Base-by-base conservation (phyloP, 257 asterid genomes). In the Plantago elongata region DNA sequence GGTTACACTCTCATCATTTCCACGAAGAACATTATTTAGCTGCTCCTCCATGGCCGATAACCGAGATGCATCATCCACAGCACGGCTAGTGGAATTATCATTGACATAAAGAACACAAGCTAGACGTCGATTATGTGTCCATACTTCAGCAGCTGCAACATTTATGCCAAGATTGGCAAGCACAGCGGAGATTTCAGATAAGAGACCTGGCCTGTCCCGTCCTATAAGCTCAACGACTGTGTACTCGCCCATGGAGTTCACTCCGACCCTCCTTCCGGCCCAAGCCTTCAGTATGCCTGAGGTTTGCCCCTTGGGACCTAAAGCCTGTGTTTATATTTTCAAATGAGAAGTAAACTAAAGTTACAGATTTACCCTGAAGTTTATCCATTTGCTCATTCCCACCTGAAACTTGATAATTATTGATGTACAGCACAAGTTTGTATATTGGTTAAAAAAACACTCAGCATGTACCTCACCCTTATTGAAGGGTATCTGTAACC, bases 51-150 rank as follows among this genome's bases (percentile, higher is more conserved):
- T 70, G 38, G 75, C 70, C 13, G 90, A 77, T 61, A 88, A 73
- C 44, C 86, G 87, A 1, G 90, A 67, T n/a, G 82, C 80, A 51
- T 84, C 96, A 63, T 84, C 84, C 56, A 75, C 84, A 9, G 84
- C 81, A 45, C 73, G 72, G 57, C 72, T 77, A n/a, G 94, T 73
- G 5, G 75, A 65, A 55, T 84, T 78, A 60, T 88, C 86, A 44
- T 81, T 89, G 45, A 92, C 87, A 30, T 89, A 89, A 56, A 92
- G 94, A 49, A 92, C 83, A 42, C 99, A 92, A n/a, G 99, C 99
- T 54, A 78, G 75, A 34, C 97, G 88, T 38, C 84, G 77, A 67
- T 89, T 92, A 64, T 92, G 97, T 8, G 99, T 92, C 99, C 99
- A 92, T 27, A 84, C 96, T 71, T 92, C 97, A n/a, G 99, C 99